Evolutionary conservation across 179 eudicot genomes (phyloP).

Genomic region (Silene noctiflora): DNA sequence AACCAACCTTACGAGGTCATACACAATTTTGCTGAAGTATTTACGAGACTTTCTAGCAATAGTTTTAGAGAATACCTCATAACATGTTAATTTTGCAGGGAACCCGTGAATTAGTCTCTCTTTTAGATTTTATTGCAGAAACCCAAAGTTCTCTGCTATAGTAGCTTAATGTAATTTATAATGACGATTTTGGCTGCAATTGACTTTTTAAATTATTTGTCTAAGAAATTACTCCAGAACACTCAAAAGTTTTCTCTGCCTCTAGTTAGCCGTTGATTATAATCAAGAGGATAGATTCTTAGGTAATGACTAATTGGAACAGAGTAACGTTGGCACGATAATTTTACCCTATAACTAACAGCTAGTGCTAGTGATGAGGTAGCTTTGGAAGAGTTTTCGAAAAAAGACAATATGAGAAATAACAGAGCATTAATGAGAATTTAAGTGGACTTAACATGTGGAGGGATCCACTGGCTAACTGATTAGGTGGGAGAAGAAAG

Average conservation of each 20-base stretch:
- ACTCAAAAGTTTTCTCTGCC: background rate
- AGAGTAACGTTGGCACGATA: background rate
- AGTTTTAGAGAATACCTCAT: background rate
- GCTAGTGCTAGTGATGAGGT: background rate
- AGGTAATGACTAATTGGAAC: background rate
- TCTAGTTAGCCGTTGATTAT: background rate
- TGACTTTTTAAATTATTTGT: background rate
- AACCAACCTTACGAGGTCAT: conserved; percentile 79
- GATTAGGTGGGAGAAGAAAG: background rate
- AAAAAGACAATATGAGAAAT: background rate
- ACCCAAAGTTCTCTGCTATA: background rate
- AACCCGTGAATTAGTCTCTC: background rate
- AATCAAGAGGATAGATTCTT: background rate
- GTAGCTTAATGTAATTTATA: background rate
- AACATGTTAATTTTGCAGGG: background rate
- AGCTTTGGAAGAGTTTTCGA: background rate
- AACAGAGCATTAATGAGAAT: background rate
- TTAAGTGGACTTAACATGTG: background rate
- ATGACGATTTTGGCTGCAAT: background rate
- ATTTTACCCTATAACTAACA: conserved; percentile 1
- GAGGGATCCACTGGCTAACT: background rate
- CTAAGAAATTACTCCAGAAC: conserved; percentile 3
- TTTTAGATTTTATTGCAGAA: background rate
- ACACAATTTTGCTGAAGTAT: conserved; percentile 7
- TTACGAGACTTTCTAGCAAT: background rate